Evolutionary conservation across 495 filamentous ascomycete genomes (phyloP).

Genomic region (Talaromyces thailandensis): DNA sequence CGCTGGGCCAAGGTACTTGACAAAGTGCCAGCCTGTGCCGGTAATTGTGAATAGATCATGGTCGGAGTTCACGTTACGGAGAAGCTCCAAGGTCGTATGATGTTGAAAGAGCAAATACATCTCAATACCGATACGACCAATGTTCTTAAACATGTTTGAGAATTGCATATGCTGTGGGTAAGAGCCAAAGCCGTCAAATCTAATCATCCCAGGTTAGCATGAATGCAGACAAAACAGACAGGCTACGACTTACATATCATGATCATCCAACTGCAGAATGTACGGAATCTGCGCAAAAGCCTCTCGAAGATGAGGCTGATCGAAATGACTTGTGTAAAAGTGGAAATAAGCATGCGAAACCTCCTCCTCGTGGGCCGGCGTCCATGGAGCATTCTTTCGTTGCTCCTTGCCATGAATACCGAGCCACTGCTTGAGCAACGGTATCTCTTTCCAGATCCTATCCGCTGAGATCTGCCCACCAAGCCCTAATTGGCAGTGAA

Average conservation of each 20-base stretch:
- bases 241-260: constrained; percentile 78
- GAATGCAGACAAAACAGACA: neutral
- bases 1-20: constrained; percentile 90
- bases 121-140: constrained; percentile 91
- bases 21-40: constrained; percentile 93
- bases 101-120: constrained; percentile 99
- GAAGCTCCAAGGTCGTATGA: constrained; percentile 89
- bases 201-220: constrained; percentile 24
- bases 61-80: constrained; percentile 78
- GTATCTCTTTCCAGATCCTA: constrained; percentile 91
- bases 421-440: constrained; percentile 88
- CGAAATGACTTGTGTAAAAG: constrained; percentile 96
- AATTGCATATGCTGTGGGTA: constrained; percentile 98
- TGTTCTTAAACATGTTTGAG: constrained; percentile 95
- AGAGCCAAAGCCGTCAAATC: constrained; percentile 95
- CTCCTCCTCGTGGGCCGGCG: constrained; percentile 87
- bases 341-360: constrained; percentile 95
- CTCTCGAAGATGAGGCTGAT: constrained; percentile 87
- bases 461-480: constrained; percentile 97
- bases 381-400: constrained; percentile 83
- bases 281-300: constrained; percentile 97
- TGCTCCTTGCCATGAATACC: constrained; percentile 84
- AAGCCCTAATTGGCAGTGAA: constrained; percentile 84
- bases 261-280: constrained; percentile 85
- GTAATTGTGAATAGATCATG: constrained; percentile 94